These are phyloP conservation scores for Paecilomyces formosus DNA, from an alignment of 2,329 filamentous ascomycete genomes.

Conservation along the genomic window DNA sequence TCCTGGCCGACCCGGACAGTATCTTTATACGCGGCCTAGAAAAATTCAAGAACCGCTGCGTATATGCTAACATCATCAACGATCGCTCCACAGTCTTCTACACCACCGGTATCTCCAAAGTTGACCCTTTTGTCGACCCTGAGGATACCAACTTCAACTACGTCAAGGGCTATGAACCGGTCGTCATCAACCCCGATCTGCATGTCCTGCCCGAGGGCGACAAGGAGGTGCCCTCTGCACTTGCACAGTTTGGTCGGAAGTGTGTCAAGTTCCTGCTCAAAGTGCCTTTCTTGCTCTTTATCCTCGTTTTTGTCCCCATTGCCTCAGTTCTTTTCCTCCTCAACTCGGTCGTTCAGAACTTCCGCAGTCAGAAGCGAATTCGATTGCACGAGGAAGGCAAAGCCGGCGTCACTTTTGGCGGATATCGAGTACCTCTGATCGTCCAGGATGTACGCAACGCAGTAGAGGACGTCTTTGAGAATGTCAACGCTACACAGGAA, in stretches of 20 bases:
- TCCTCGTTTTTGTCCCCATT: slow-evolving; percentile 67
- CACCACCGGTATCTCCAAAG: slow-evolving; percentile 69
- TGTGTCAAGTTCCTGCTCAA: slow-evolving; percentile 39
- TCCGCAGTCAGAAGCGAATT: slow-evolving; percentile 68
- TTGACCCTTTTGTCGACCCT: slow-evolving; percentile 66
- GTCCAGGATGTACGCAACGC: slow-evolving; percentile 67
- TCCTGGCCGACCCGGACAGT: slow-evolving; percentile 74
- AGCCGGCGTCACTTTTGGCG: slow-evolving; percentile 58
- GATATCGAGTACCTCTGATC: slow-evolving; percentile 69
- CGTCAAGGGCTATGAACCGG: slow-evolving; percentile 62
- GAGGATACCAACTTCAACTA: slow-evolving; percentile 65
- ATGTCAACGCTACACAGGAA: slow-evolving; percentile 59
- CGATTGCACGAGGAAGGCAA: slow-evolving; percentile 65
- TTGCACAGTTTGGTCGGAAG: slow-evolving; percentile 26
- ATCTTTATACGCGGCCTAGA: slow-evolving; percentile 77
- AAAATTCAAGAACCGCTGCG: slow-evolving; percentile 65
- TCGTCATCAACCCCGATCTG: slow-evolving; percentile 58
- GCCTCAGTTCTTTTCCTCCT: slow-evolving; percentile 63
- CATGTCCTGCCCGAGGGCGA: slow-evolving; percentile 21
- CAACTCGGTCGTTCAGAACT: slow-evolving; percentile 69
- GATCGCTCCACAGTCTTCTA: slow-evolving; percentile 77
- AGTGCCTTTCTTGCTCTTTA: slow-evolving; percentile 56
- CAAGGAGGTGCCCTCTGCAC: slow-evolving; percentile 12
- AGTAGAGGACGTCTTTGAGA: slow-evolving; percentile 71
- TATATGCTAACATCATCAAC: slow-evolving; percentile 84